Evolutionary conservation across 768 basidiomycete genomes (phyloP).

Genomic region (Suillus plorans): DNA sequence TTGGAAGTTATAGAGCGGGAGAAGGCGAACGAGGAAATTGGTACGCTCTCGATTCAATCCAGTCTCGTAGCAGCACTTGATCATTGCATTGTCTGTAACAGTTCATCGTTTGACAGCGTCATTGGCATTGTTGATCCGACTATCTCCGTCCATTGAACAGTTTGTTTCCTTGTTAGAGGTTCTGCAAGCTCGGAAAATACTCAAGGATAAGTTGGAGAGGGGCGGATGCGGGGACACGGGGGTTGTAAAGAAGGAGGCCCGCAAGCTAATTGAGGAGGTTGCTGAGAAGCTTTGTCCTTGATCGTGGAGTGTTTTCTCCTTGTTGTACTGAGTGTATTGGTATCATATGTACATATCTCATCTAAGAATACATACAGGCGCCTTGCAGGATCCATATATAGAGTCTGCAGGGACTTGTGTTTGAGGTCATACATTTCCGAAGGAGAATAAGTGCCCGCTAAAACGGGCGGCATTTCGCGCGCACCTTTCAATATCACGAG

Average conservation of each 20-base stretch:
- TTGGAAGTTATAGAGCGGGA: constrained; percentile 77
- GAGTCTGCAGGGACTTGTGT: background rate
- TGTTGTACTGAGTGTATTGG: background rate
- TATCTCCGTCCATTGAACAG: constrained; percentile 70
- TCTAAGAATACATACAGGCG: background rate
- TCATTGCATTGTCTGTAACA: constrained; percentile 24
- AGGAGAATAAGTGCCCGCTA: background rate
- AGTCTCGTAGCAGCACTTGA: constrained; percentile 3
- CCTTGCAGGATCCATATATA: background rate
- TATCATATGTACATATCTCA: constrained; percentile 1
- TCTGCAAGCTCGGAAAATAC: constrained; percentile 54
- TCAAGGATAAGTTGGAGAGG: constrained; percentile 57
- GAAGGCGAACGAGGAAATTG: constrained; percentile 73
- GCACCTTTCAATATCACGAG: background rate
- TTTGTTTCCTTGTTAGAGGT: constrained; percentile 65
- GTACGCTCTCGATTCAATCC: constrained; percentile 43
- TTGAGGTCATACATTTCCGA: background rate
- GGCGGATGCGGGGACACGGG: constrained; percentile 52
- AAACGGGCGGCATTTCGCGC: background rate
- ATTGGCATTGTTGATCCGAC: constrained; percentile 70
- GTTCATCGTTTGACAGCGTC: constrained; percentile 84
- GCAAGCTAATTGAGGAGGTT: constrained; percentile 66
- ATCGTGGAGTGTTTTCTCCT: background rate
- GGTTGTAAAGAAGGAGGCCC: constrained; percentile 64
- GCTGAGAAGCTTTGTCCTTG: constrained; percentile 39